Conservation (phyloP, 2,329 filamentous ascomycete species). For the Apiospora aurea region DNA sequence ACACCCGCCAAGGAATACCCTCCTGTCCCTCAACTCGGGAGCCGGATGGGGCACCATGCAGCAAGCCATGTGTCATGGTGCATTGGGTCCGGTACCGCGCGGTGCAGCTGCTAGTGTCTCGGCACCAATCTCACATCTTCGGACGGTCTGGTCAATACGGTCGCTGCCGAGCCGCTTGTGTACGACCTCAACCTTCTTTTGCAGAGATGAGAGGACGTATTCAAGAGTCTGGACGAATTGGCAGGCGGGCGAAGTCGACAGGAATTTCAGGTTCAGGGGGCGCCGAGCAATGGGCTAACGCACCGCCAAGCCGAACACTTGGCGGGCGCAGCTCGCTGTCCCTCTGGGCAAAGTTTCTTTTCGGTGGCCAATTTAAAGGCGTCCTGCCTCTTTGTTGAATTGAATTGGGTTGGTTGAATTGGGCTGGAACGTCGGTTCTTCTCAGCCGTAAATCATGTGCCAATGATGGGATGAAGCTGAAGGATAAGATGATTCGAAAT, state of each 20-base stretch:
- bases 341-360: slow-evolving; percentile 6
- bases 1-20: background rate
- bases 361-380: background rate
- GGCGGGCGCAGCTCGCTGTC: background rate
- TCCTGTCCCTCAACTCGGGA: background rate
- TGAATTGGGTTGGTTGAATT: too few relatives aligned
- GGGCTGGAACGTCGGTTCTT: background rate
- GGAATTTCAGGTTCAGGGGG: slow-evolving; percentile 3
- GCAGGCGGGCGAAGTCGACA: background rate
- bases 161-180: slow-evolving; percentile 4
- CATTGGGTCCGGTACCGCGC: background rate
- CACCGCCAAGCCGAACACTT: slow-evolving; percentile 5
- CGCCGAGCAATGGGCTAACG: slow-evolving; percentile 10
- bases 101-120: background rate
- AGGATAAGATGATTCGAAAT: background rate
- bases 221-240: background rate
- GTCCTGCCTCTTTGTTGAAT: too few relatives aligned
- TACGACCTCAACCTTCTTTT: background rate
- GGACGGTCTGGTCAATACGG: slow-evolving; percentile 7
- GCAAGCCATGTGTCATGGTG: background rate
- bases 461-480: background rate
- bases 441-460: background rate
- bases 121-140: slow-evolving; percentile 6
- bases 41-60: background rate
- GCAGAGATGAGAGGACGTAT: background rate